Base-by-base conservation (phyloP, 2,329 filamentous ascomycete genomes). In the Hypoxylon sp. region DNA sequence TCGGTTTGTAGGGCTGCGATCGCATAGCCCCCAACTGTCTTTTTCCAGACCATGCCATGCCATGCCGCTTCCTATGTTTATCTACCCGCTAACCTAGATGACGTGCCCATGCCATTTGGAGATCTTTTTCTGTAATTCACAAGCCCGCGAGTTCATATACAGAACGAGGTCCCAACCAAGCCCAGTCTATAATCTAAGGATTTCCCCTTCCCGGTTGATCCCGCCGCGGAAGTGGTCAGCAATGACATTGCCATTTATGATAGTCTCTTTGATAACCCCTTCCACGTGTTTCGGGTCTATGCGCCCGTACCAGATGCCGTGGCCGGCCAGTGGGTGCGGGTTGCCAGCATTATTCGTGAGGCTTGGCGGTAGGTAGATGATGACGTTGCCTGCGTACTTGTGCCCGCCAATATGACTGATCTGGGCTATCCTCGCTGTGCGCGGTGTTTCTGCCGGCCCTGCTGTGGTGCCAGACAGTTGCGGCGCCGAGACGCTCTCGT, bases 391-490 rank as follows among this genome's bases (percentile, higher is more conserved):
- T 0, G 92, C 92, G 74, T 90, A 94, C 75, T 93, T 94, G 77
- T 96, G 92, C 0, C 92, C 92, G 0, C 92, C 91, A 55, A 96
- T 89, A 71, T 96, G 92, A 64, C 89, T 92, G 57, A 94, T 91
- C 56, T 90, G 72, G 0, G 87, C 92, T 0, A 94, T 85, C 49
- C 88, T 80, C 1, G 88, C 90, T 0, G 82, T 79, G 6, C 69
- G 67, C 10, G 64, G 62, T 69, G 68, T 63, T 17, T 67, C 64
- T n/a, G 65, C 64, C 5, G n/a, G 49, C 24, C 51, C 64, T 2
- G 50, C 19, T 13, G 65, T 70, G 11, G 63, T 55, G 4, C 73
- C 73, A 2, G 71, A 56, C 0, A 77, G 62, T 15, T 59, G 61
- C 10, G 73, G 69, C 11, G 70, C 69, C 6, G 75, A 73, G 3